Percentiles rank a stretch among this genome's conserved stretches.
These are phyloP conservation scores for Mortierella sp. DNA, from an alignment of 371 early-diverging fungal species.

Conservation along the genomic window DNA sequence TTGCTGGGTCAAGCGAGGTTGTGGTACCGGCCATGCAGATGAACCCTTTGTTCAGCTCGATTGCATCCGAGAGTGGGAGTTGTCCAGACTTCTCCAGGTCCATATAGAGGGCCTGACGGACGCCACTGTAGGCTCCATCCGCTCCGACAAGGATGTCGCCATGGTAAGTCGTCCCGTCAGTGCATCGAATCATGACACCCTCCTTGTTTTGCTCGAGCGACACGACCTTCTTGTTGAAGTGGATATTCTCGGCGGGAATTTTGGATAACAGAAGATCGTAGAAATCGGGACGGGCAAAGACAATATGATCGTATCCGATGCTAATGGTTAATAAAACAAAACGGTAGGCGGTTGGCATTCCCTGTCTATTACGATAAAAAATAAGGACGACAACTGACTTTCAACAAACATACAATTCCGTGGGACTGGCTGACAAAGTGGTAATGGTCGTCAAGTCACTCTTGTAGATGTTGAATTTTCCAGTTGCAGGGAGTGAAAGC, in stretches of 20 bases:
- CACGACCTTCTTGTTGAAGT: conserved; percentile 7
- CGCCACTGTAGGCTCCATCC: conserved; percentile 6
- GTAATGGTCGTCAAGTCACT: background rate
- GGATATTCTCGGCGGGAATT: conserved; percentile 8
- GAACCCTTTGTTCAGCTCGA: background rate
- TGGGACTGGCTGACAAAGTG: background rate
- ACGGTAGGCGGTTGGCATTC: background rate
- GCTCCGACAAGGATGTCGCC: conserved; percentile 20
- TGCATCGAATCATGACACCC: conserved; percentile 6
- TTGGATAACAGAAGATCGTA: background rate
- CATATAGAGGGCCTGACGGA: conserved; percentile 9
- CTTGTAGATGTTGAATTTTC: background rate
- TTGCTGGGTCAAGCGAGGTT: background rate
- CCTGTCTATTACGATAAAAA: background rate
- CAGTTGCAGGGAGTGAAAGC: background rate
- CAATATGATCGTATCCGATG: background rate
- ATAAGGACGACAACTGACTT: too few species aligned
- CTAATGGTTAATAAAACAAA: background rate
- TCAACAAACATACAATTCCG: background rate
- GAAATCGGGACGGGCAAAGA: background rate
- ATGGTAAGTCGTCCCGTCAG: background rate
- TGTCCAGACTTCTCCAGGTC: background rate
- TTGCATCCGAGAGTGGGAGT: background rate
- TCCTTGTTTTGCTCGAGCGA: background rate
- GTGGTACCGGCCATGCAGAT: conserved; percentile 9